These are phyloP conservation scores for Adenanthera pavonina DNA, from an alignment of 306 rosid genomes.

Conservation along the genomic window DNA sequence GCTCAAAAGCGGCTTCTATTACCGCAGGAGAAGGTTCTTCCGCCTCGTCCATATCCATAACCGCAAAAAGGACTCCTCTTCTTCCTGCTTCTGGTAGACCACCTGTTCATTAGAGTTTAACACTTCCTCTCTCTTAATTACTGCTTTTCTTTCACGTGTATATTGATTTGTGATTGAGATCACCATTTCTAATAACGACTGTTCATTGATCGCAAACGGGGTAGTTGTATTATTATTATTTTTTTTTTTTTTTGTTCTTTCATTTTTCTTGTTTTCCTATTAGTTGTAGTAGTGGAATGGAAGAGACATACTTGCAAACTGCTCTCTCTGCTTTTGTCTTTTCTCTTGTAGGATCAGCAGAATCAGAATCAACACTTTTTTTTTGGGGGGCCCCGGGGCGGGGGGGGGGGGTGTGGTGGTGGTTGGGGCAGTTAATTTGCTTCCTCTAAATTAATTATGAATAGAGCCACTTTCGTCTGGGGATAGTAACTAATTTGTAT, in stretches of 20 bases:
- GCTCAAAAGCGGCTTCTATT: slow-evolving; percentile 57
- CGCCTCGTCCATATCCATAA: slow-evolving; percentile 46
- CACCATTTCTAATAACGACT: slow-evolving; percentile 6
- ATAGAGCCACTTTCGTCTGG: slow-evolving; percentile 26
- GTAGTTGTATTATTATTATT: neutral
- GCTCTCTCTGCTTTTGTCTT: slow-evolving; percentile 13
- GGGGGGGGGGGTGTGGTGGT: too few relatives aligned
- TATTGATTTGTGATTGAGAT: neutral
- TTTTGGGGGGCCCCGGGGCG: neutral
- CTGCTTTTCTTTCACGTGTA: neutral
- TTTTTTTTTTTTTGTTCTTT: neutral
- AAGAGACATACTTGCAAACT: neutral
- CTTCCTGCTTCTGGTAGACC: slow-evolving; percentile 46
- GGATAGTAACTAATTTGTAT: neutral
- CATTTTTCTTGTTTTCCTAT: neutral
- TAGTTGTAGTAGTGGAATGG: neutral
- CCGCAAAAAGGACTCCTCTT: slow-evolving; percentile 41
- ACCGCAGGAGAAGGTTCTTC: slow-evolving; percentile 65
- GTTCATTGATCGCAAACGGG: slow-evolving; percentile 12
- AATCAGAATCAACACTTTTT: neutral
- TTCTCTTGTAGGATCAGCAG: slow-evolving; percentile 12
- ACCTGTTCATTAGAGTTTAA: neutral
- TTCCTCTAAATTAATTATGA: neutral
- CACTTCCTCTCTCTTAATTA: neutral
- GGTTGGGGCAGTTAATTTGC: neutral